Conservation (phyloP, 208 protist genomes). For the Trypanosoma melophagium region DNA sequence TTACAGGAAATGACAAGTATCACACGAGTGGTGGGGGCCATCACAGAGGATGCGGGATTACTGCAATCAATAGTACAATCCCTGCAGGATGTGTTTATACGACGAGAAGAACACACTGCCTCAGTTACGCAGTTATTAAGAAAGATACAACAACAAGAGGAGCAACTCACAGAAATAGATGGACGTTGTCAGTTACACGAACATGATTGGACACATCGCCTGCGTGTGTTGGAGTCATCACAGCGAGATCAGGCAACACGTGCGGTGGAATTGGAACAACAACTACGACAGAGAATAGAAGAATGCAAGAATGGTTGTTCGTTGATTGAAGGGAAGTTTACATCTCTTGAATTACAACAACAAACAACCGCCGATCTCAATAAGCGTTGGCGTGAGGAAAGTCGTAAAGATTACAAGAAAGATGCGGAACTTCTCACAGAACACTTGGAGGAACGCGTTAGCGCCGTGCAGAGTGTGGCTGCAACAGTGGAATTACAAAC, state of each 20-base stretch:
- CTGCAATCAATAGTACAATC: neutral
- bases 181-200: neutral
- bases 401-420: conserved; percentile 1
- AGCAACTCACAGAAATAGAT: neutral
- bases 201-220: neutral
- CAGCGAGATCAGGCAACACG: conserved; percentile 8
- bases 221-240: neutral
- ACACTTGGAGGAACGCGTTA: conserved; percentile 4
- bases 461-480: neutral
- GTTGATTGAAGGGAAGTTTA: neutral
- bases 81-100: conserved; percentile 6
- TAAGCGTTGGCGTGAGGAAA: conserved; percentile 3
- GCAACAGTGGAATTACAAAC: conserved; percentile 2
- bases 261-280: neutral
- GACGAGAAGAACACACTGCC: neutral
- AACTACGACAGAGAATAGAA: neutral
- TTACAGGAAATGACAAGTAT: conserved; percentile 1
- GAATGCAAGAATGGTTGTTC: neutral
- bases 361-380: neutral
- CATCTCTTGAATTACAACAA: neutral
- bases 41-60: conserved; percentile 7
- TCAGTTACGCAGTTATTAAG: neutral
- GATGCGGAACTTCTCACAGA: conserved; percentile 1
- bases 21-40: conserved; percentile 4
- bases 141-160: conserved; percentile 1